A percentile compares a stretch with the other conserved stretches of the same genome.
These are phyloP conservation scores for Phytopythium litorale DNA, from an alignment of 352 stramenopile species.

Conservation along the genomic window DNA sequence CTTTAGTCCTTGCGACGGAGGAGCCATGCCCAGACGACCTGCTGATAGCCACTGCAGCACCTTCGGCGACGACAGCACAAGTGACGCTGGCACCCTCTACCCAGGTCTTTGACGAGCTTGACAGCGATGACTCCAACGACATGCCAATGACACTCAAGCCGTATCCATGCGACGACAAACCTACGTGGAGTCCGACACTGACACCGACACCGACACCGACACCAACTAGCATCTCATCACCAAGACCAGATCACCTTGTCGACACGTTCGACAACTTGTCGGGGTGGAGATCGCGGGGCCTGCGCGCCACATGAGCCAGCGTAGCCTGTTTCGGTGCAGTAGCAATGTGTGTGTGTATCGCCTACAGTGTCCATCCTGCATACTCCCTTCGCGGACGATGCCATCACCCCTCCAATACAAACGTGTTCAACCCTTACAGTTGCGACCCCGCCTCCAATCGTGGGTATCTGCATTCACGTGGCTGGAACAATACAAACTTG, in stretches of 20 bases:
- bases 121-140: background rate
- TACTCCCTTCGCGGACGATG: background rate
- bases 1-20: background rate
- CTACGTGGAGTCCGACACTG: background rate
- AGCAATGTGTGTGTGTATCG: background rate
- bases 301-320: background rate
- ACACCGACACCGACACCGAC: background rate
- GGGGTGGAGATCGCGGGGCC: background rate
- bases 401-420: background rate
- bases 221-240: background rate
- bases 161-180: background rate
- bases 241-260: background rate
- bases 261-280: conserved; percentile 1
- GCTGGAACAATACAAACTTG: too few relatives aligned
- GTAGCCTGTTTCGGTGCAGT: background rate
- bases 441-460: too few relatives aligned
- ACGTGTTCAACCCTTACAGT: too few relatives aligned
- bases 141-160: conserved; percentile 1
- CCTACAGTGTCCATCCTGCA: too few relatives aligned
- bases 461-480: too few relatives aligned
- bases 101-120: background rate
- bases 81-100: background rate
- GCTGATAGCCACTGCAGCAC: background rate
- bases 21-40: background rate
- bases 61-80: background rate